Evolutionary conservation across 2,329 filamentous ascomycete genomes (phyloP).

Genomic region (Aspergillus sp.): DNA sequence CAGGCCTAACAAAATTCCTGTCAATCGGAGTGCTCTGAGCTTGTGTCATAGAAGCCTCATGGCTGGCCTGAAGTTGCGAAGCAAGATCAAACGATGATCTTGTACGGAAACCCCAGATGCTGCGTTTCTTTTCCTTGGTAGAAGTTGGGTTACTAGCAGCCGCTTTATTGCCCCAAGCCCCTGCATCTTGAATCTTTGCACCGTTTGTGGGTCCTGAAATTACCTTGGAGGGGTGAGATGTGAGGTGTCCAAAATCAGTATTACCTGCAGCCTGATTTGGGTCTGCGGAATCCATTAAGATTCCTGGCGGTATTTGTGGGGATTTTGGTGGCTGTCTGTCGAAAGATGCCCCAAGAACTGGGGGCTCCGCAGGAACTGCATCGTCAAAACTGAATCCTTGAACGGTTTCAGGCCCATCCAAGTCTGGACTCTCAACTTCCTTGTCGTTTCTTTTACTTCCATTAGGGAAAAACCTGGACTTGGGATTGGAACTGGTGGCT

Average conservation of each 20-base stretch:
- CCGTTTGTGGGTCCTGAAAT: conserved; percentile 86
- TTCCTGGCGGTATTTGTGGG: conserved; percentile 26
- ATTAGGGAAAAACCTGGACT: conserved; percentile 19
- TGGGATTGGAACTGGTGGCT: conserved; percentile 12
- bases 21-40: conserved; percentile 45
- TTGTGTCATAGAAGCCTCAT: conserved; percentile 41
- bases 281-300: conserved; percentile 25
- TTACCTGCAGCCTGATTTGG: conserved; percentile 14
- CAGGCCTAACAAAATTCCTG: conserved; percentile 57
- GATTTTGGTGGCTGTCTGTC: conserved; percentile 27
- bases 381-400: conserved; percentile 54
- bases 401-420: conserved; percentile 29
- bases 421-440: conserved; percentile 36
- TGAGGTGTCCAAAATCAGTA: conserved; percentile 25
- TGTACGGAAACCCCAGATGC: conserved; percentile 61
- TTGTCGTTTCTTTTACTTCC: conserved; percentile 24
- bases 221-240: conserved; percentile 39
- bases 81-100: conserved; percentile 66
- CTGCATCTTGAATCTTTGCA: conserved; percentile 73
- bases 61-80: conserved; percentile 27
- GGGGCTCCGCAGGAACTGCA: conserved; percentile 54
- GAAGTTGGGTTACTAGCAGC: conserved; percentile 25
- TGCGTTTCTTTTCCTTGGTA: conserved; percentile 77
- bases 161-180: conserved; percentile 79
- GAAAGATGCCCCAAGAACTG: conserved; percentile 43